Evolutionary conservation across 2,329 filamentous ascomycete genomes (phyloP), one percentile per base, ranked within the genome.

Genomic region (Clathrospora elynae): DNA sequence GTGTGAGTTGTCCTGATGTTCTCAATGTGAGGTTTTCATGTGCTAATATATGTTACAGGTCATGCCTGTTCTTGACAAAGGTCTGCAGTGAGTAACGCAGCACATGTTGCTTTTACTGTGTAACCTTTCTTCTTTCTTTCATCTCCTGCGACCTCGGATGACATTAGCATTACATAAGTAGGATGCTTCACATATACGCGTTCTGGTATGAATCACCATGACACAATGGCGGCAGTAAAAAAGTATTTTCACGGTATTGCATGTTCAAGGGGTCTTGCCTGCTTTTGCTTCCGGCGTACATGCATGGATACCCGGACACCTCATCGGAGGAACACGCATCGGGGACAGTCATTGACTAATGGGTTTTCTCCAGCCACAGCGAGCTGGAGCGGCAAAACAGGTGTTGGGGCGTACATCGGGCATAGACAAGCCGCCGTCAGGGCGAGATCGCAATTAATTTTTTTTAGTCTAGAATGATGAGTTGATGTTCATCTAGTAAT

Each of bases 1-100:
- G 96, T 75, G 93, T 96, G 71, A 86, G 91, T 85, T 19, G 10
- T 23, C 6, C 1, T n/a, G 12, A 5, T 8, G 6, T 29, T 31
- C 20, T 25, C 22, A 26, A 1, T 22, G 8, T 39, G 25, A 11
- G 7, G 23, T 35, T 16, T 33, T 12, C 17, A 30, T 13, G 6
- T 46, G 32, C 49, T 61, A 41, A 58, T 13, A 2, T 4, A 7
- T 2, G 2, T 28, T 9, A 9, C 22, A 67, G 64, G 57, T 67
- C 4, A 64, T 67, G 59, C 63, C 62, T 13, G 61, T 67, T 10
- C 50, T 67, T 3, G 57, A 61, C 13, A 61, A 61, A 29, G 55
- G 53, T 2, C 23, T 57, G 19, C 59, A 59, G 24, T 58, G 37
- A 48, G 13, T 5, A 14, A 23, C 17, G 20, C 5, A 6, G 20